phyloP scores from a whole-genome alignment of 176 grass and related monocot genomes.

The Phoenix roebelenii region DNA sequence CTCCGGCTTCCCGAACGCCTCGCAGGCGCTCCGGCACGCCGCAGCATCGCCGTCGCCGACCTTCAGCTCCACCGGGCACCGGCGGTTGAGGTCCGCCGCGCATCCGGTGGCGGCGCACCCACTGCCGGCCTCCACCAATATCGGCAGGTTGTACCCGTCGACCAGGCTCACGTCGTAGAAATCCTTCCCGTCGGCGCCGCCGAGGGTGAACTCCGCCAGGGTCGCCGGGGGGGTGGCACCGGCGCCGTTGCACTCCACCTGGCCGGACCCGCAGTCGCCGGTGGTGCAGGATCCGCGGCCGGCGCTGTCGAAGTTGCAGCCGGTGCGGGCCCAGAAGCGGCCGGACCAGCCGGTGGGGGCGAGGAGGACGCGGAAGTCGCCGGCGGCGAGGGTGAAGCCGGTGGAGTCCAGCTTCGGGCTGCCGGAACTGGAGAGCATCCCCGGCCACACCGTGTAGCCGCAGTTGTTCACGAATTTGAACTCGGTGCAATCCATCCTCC shows the following conservation, averaged over 20 bases:
- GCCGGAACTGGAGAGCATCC: conserved; percentile 73
- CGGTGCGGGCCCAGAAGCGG: conserved; percentile 88
- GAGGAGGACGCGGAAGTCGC: conserved; percentile 35
- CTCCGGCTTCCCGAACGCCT: conserved; percentile 67
- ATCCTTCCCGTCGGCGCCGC: conserved; percentile 46
- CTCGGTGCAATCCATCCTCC: conserved; percentile 19
- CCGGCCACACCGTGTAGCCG: conserved; percentile 79
- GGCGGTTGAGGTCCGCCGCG: conserved; percentile 52
- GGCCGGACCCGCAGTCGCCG: conserved; percentile 68
- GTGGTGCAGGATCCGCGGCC: conserved; percentile 59
- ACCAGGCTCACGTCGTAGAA: conserved; percentile 97
- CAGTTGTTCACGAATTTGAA: conserved; percentile 95
- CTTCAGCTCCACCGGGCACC: conserved; percentile 61
- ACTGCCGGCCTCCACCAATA: conserved; percentile 41
- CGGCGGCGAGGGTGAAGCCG: conserved; percentile 59
- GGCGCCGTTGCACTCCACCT: conserved; percentile 55
- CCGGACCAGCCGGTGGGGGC: conserved; percentile 73
- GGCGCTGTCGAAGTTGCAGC: conserved; percentile 55
- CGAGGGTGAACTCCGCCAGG: conserved; percentile 70
- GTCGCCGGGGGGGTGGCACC: conserved; percentile 68
- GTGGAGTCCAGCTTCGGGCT: conserved; percentile 52
- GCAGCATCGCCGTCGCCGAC: conserved; percentile 23
- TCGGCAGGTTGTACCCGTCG: conserved; percentile 88
- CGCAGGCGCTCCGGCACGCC: conserved; percentile 71
- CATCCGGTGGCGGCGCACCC: conserved; percentile 63